A percentile compares a stretch with the other conserved stretches of the same genome.
phyloP scores from a whole-genome alignment of 768 basidiomycete species.

The Mrakia hoshinonis region DNA sequence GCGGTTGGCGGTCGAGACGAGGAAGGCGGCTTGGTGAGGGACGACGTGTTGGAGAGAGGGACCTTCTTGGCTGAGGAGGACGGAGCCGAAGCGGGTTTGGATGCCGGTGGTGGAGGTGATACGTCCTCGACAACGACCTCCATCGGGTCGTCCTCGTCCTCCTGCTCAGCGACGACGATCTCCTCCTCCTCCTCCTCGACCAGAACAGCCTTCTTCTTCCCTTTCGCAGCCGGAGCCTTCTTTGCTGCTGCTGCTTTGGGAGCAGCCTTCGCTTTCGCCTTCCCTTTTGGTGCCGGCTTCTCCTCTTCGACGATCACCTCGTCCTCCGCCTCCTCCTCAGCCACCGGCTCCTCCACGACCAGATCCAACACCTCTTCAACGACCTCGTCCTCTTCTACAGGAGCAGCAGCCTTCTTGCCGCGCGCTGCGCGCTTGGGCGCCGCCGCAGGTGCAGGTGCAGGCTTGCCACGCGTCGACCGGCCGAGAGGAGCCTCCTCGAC shows the following conservation, averaged over 20 bases:
- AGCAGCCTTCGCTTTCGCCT: neutral
- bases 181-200: conserved; percentile 2
- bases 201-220: neutral
- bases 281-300: neutral
- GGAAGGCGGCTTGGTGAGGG: neutral
- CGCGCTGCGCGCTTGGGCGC: neutral
- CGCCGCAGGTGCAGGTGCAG: neutral
- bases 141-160: neutral
- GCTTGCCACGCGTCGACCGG: conserved; percentile 3
- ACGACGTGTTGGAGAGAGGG: too few species aligned
- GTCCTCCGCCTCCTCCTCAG: neutral
- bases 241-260: neutral
- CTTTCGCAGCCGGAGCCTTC: neutral
- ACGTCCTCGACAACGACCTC: neutral
- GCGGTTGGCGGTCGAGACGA: neutral
- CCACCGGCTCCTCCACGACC: neutral
- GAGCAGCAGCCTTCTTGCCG: neutral
- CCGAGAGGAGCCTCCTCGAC: neutral
- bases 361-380: neutral
- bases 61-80: neutral
- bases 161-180: neutral
- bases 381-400: conserved; percentile 1
- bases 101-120: neutral
- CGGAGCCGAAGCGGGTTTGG: neutral
- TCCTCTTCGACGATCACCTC: neutral